phyloP scores from a whole-genome alignment of 345 rosid genomes.

The Kernera saxatilis region DNA sequence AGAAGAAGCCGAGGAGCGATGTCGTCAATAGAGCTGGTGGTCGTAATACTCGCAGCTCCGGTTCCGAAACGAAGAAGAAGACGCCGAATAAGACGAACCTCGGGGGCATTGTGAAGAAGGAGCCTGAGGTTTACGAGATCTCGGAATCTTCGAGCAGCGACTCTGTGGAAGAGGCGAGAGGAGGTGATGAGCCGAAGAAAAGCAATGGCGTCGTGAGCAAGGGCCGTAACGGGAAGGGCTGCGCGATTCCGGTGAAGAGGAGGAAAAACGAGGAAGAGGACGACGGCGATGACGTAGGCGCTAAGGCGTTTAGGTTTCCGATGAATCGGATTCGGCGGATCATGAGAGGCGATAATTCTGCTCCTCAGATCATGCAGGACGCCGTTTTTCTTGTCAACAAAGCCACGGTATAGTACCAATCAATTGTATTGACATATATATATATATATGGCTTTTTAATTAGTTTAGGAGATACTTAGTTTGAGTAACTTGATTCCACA shows the following conservation, averaged over 20 bases:
- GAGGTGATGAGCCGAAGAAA: neutral
- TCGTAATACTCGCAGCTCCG: neutral
- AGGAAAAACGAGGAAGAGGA: constrained; percentile 24
- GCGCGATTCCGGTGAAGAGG: constrained; percentile 6
- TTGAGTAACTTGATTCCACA: neutral
- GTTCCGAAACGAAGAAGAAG: constrained; percentile 10
- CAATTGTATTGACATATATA: neutral
- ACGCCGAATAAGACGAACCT: neutral
- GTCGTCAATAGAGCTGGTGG: neutral
- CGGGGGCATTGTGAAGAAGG: neutral
- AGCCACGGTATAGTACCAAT: constrained; percentile 53
- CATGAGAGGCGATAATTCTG: constrained; percentile 43
- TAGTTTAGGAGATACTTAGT: neutral
- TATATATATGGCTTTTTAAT: neutral
- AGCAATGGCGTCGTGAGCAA: constrained; percentile 22
- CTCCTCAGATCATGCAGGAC: constrained; percentile 41
- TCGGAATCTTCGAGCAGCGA: constrained; percentile 22
- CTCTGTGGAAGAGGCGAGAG: constrained; percentile 11
- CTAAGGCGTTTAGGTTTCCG: constrained; percentile 49
- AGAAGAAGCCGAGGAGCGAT: constrained; percentile 22
- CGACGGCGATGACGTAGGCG: constrained; percentile 29
- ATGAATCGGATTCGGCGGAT: constrained; percentile 70
- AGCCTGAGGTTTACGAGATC: constrained; percentile 21
- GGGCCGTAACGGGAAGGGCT: neutral
- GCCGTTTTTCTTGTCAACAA: constrained; percentile 72